A percentile compares a stretch with the other conserved stretches of the same genome.
phyloP scores from a whole-genome alignment of 164 flowering plant species.

The Kingdonia uniflora region DNA sequence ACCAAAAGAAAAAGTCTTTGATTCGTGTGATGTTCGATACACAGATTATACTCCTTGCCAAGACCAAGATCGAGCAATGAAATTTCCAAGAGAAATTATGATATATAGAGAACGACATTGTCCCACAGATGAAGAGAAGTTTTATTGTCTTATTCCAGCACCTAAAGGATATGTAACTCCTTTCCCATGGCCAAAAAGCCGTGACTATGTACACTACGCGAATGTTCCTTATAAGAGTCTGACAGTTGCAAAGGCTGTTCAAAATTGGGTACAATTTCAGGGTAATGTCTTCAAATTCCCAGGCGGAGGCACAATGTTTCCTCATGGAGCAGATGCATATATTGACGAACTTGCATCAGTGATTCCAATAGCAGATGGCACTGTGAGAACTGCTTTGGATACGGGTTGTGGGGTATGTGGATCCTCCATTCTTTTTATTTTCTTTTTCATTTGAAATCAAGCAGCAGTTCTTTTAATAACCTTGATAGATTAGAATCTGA shows the following conservation, averaged over 20 bases:
- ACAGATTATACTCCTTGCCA: conserved; percentile 94
- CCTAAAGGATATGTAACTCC: conserved; percentile 79
- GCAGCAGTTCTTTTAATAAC: not conserved
- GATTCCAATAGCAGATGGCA: conserved; percentile 75
- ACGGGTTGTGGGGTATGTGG: conserved; percentile 94
- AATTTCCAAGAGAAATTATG: conserved; percentile 84
- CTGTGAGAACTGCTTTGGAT: conserved; percentile 86
- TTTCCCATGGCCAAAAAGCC: conserved; percentile 90
- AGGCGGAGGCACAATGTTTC: conserved; percentile 99
- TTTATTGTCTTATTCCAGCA: conserved; percentile 83
- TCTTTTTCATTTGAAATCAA: not conserved
- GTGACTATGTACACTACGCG: conserved; percentile 85
- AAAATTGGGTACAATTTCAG: conserved; percentile 85
- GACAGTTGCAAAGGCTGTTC: conserved; percentile 87
- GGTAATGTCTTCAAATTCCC: conserved; percentile 93
- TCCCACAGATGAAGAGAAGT: conserved; percentile 64
- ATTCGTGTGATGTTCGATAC: conserved; percentile 56
- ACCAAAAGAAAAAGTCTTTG: conserved; percentile 31
- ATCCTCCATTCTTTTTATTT: not conserved
- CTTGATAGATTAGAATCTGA: not conserved
- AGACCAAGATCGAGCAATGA: conserved; percentile 94
- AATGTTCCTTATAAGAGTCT: conserved; percentile 82
- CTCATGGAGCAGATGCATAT: conserved; percentile 96
- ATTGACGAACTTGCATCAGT: conserved; percentile 88
- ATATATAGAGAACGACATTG: conserved; percentile 95